Conservation (phyloP, 345 rosid species). For the Gossypium sturtianum region DNA sequence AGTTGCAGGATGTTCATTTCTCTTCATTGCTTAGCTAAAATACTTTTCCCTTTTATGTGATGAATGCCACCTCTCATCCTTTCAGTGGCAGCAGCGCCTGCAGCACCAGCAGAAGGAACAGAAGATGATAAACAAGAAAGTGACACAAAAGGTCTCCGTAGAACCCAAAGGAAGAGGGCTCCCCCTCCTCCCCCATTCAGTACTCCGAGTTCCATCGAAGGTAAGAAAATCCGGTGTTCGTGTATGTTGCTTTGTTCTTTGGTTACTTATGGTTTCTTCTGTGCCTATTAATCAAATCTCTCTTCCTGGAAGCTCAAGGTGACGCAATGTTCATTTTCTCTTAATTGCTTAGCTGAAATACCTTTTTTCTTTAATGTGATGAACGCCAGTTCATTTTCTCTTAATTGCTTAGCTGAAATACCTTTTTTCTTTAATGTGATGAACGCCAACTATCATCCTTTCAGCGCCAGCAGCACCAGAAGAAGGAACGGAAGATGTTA, state of each 20-base stretch:
- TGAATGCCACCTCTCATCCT: not conserved
- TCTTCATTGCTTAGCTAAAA: not conserved
- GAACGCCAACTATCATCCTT: not conserved
- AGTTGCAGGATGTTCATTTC: not conserved
- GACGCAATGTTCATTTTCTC: not conserved
- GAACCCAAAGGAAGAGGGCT: slow-evolving; percentile 9
- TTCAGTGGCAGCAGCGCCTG: not conserved
- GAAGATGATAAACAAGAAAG: not conserved
- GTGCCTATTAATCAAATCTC: no score
- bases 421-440: not conserved
- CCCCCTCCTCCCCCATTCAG: not conserved
- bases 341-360: not conserved
- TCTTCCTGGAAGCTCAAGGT: not conserved
- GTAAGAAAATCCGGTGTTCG: not conserved
- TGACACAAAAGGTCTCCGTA: not conserved
- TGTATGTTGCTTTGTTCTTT: no score
- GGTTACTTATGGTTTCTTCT: no score
- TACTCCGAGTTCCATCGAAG: not conserved
- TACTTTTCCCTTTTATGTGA: not conserved
- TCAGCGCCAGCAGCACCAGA: not conserved
- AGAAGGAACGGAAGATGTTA: not conserved
- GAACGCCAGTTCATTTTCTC: not conserved
- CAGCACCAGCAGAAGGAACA: not conserved
- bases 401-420: not conserved
- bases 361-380: not conserved